Base-by-base conservation (phyloP, 306 rosid species). In the Lathyrus aphaca region DNA sequence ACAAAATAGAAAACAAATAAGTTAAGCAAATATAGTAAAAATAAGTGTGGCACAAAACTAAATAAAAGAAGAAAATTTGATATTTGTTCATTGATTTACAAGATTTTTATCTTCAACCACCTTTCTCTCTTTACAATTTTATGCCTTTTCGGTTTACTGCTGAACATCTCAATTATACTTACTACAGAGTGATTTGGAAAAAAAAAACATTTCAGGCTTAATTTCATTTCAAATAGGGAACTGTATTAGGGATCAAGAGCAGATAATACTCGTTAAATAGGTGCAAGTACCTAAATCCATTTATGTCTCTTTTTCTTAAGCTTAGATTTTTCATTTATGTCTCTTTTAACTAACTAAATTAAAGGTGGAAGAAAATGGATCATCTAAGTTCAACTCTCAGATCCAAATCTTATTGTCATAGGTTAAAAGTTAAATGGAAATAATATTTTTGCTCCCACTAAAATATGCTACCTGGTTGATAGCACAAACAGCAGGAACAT, bases 401-500 rank as follows among this genome's bases (percentile, higher is more conserved):
- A 69, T 30, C 37, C 66, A 73, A 55, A 40, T 63, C 45, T 15
- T 68, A 40, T 73, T 17, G 16, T 19, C 29, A 43, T 17, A 32
- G 29, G 43, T 6, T 10, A 66, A 66, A 56, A 40, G 16, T 39
- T 62, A 40, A 40, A 12, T 12, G 2, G 50, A 6, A 43, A 15
- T 16, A 48, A 43, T 4, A 17, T 5, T 7, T 5, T 55, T 27
- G 48, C 40, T 37, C 42, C 29, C 27, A 45, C 25, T 6, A 40
- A 10, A 39, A 75, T 77, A 48, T 23, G 69, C 23, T 70, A 90
- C 98, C 94, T 93, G 98, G 83, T 85, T 90, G 74, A 93, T 78
- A 64, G 96, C 94, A 85, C 97, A 90, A 81, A 90, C 88, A 74
- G 87, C 87, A 21, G 98, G 96, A 74, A 88, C 98, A 65, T 90